Conservation (phyloP, 352 stramenopile genomes). For the Phytophthora chlamydospora region DNA sequence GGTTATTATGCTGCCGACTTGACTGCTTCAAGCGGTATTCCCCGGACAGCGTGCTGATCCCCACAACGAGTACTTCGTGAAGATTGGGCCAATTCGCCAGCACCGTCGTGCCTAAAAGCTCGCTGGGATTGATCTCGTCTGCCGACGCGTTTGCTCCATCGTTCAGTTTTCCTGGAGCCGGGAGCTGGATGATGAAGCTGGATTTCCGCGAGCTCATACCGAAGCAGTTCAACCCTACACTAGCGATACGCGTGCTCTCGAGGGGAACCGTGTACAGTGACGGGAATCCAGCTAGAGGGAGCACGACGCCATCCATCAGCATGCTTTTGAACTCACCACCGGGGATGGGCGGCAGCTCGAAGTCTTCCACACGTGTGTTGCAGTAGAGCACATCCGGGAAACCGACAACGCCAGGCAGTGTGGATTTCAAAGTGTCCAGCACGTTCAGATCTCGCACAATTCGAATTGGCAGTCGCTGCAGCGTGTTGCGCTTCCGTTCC, state of each 20-base stretch:
- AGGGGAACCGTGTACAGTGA: conserved; percentile 72
- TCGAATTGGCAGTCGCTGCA: conserved; percentile 70
- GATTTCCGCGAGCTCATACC: conserved; percentile 87
- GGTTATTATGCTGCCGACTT: conserved; percentile 26
- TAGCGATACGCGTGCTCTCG: conserved; percentile 60
- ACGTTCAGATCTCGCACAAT: conserved; percentile 87
- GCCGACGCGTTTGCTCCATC: conserved; percentile 23
- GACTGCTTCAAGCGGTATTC: conserved; percentile 58
- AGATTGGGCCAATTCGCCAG: conserved; percentile 99
- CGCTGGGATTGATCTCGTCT: conserved; percentile 41
- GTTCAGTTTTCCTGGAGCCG: conserved; percentile 31
- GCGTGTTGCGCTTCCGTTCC: conserved; percentile 92
- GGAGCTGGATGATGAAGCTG: conserved; percentile 74
- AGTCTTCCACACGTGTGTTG: conserved; percentile 68
- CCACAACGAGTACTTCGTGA: conserved; percentile 94
- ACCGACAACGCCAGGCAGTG: conserved; percentile 57
- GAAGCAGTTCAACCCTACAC: conserved; percentile 95
- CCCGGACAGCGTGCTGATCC: conserved; percentile 66
- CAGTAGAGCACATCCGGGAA: conserved; percentile 74
- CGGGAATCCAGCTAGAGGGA: conserved; percentile 80
- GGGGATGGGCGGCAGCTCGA: conserved; percentile 55
- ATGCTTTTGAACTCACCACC: conserved; percentile 75
- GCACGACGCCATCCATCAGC: conserved; percentile 71
- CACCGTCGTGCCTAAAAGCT: conserved; percentile 73
- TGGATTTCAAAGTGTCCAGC: conserved; percentile 74